Percentiles rank a stretch among this genome's conserved stretches.
Conservation (phyloP, 495 filamentous ascomycete species). For the Pseudomonodictys pantanalensis region DNA sequence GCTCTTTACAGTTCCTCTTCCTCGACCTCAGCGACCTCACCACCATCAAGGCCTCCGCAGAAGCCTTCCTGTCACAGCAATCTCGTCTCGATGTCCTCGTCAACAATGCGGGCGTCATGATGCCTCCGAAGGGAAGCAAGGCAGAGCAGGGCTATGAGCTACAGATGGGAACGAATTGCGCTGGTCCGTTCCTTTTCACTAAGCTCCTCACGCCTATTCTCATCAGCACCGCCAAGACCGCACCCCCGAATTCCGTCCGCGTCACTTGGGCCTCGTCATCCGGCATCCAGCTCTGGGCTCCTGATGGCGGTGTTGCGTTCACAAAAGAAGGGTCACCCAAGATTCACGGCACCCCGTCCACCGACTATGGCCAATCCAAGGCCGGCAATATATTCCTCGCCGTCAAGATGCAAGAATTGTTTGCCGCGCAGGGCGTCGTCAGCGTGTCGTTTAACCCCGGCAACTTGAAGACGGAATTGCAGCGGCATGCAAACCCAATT, state of each 20-base stretch:
- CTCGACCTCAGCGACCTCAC: not conserved
- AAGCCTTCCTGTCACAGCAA: not conserved
- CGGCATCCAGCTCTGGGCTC: not conserved
- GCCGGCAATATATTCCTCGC: not conserved
- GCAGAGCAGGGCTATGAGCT: slow-evolving; percentile 42
- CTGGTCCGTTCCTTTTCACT: slow-evolving; percentile 50
- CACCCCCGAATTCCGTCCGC: not conserved
- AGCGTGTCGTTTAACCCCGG: not conserved
- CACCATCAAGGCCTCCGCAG: not conserved
- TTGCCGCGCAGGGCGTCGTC: not conserved
- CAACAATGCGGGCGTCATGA: slow-evolving; percentile 50
- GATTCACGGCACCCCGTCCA: not conserved
- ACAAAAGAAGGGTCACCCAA: not conserved
- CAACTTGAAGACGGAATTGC: not conserved
- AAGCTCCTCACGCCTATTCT: slow-evolving; percentile 47
- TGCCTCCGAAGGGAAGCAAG: slow-evolving; percentile 41
- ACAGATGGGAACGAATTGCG: slow-evolving; percentile 48
- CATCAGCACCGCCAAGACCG: not conserved
- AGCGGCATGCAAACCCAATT: not conserved
- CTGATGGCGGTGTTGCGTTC: not conserved
- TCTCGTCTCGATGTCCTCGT: slow-evolving; percentile 16
- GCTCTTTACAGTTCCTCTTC: not conserved
- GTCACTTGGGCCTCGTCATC: not conserved
- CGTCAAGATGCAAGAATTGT: too few relatives aligned
- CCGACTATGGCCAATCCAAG: not conserved